These are phyloP conservation scores for Hyphopichia khmerensis DNA, from an alignment of 1,139 yeast genomes.

Conservation along the genomic window DNA sequence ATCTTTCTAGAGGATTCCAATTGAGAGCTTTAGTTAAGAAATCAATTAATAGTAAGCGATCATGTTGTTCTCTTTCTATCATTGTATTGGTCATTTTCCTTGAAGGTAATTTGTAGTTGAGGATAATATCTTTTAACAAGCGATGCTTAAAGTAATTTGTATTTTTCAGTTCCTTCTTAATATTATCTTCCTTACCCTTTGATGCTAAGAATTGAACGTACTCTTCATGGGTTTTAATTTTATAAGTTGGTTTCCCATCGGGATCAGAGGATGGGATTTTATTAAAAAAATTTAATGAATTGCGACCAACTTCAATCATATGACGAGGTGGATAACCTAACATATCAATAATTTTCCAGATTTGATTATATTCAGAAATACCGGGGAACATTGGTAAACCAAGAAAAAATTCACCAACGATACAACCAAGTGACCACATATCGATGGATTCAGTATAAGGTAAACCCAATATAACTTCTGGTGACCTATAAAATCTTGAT, in stretches of 20 bases:
- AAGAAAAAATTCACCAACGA: conserved; percentile 86
- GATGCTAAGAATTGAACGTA: conserved; percentile 36
- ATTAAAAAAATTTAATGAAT: conserved; percentile 67
- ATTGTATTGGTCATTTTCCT: conserved; percentile 64
- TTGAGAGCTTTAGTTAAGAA: conserved; percentile 76
- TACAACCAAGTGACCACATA: conserved; percentile 98
- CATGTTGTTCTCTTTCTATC: conserved; percentile 70
- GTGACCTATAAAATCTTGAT: conserved; percentile 92
- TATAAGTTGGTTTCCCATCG: conserved; percentile 28
- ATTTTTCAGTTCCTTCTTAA: conserved; percentile 70
- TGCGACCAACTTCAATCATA: conserved; percentile 96
- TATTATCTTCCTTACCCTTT: conserved; percentile 48
- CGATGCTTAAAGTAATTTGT: conserved; percentile 81
- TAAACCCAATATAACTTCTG: conserved; percentile 89
- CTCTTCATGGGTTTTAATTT: conserved; percentile 34
- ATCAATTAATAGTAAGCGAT: conserved; percentile 71
- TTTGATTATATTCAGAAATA: conserved; percentile 87
- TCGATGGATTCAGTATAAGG: conserved; percentile 92
- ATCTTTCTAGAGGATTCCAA: conserved; percentile 87
- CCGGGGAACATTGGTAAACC: conserved; percentile 97
- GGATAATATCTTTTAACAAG: conserved; percentile 69
- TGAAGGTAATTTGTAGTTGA: conserved; percentile 72
- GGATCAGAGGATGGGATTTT: conserved; percentile 31
- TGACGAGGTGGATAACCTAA: conserved; percentile 88
- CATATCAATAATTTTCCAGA: conserved; percentile 78